phyloP scores from a whole-genome alignment of 352 stramenopile genomes.

The Phytophthora rubi region DNA sequence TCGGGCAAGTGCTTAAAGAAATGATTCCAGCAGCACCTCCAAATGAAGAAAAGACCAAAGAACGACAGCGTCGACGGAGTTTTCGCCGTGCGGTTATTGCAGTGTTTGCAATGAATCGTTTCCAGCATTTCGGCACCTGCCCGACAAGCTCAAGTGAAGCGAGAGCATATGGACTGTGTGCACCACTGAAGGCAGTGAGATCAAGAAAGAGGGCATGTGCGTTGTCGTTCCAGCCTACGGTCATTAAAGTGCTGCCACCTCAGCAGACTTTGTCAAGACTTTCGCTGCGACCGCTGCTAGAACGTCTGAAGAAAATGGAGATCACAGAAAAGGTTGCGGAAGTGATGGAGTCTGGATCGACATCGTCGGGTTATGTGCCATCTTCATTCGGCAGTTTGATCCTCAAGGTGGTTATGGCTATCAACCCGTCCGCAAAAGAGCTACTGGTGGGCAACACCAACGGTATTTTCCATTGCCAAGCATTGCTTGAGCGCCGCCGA shows the following conservation, averaged over 20 bases:
- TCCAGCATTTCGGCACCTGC: conserved; percentile 37
- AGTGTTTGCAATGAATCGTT: conserved; percentile 74
- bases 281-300: conserved; percentile 39
- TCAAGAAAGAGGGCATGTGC: conserved; percentile 16
- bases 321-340: conserved; percentile 43
- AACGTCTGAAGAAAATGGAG: conserved; percentile 45
- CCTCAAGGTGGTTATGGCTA: conserved; percentile 49
- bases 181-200: conserved; percentile 46
- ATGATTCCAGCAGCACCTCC: conserved; percentile 41
- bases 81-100: conserved; percentile 67
- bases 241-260: conserved; percentile 59
- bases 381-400: conserved; percentile 45
- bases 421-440: conserved; percentile 50
- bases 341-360: conserved; percentile 26
- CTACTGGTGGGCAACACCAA: conserved; percentile 49
- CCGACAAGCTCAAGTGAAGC: conserved; percentile 1
- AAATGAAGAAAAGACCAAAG: conserved; percentile 19
- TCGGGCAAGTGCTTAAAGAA: conserved; percentile 64
- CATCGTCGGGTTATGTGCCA: not conserved
- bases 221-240: conserved; percentile 30
- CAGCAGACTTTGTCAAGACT: conserved; percentile 38
- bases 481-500: conserved; percentile 53
- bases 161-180: conserved; percentile 46
- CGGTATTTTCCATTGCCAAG: conserved; percentile 57
- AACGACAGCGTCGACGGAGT: conserved; percentile 20